Base-by-base conservation (phyloP, 2,329 filamentous ascomycete species). In the Ramularia collo-cygni region DNA sequence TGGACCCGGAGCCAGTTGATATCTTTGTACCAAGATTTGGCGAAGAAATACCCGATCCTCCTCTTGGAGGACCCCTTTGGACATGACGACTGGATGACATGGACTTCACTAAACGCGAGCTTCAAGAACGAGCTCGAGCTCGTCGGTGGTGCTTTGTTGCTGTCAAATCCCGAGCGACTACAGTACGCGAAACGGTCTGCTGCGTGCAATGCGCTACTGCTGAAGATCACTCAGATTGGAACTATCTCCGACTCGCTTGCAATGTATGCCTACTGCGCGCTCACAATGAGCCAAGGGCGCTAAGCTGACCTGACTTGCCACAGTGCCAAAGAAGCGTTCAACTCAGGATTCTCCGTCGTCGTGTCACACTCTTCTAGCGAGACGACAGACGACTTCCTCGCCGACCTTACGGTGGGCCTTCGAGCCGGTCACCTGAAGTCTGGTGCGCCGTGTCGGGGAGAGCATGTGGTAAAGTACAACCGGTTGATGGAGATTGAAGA, bases 161-260 rank as follows among this genome's bases (percentile, higher is more conserved):
- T 56, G 3, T 67, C 64, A 12, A 67, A 68, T 46, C 52, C 58
- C 12, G 48, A 57, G 15, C 48, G 63, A 9, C 51, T 67, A 10
- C 50, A 56, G 32, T 50, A 53, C 34, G 65, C 64, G 3, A 38
- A 56, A n/a, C 51, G 64, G 34, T 61, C 59, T 44, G 51, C 56
- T 28, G 66, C 64, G 5, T 68, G 64, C 46, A 62, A 68, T 49
- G 50, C 59, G 6, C 52, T 69, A 50, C 44, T 68, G 24, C 49
- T 69, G 19, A 68, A 68, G 51, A 54, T 67, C 34, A 67, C 68
- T 47, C 63, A 68, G 48, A 67, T 69, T 18, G 65, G 66, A 1
- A 66, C 60, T 8, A 55, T 69, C n/a, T n/a, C n/a, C n/a, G n/a
- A n/a, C n/a, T n/a, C n/a, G n/a, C n/a, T n/a, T n/a, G n/a, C n/a